Evolutionary conservation across 805 yeast species (phyloP), one percentile per base, ranked within the genome.

Genomic region (Yamadazyma akitaensis): DNA sequence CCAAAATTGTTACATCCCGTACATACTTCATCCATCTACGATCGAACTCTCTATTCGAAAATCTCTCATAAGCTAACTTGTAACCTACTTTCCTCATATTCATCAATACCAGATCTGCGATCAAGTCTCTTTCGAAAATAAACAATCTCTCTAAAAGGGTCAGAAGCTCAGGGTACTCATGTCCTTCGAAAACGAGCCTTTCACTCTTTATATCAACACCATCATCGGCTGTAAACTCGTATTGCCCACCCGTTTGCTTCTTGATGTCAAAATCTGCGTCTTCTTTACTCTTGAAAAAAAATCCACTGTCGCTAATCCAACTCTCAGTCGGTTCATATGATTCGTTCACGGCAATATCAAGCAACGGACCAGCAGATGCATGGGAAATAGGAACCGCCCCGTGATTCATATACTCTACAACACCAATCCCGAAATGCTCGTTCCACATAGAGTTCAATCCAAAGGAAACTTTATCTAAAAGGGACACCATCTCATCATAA

Each of bases 371-470:
- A 0, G 97, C 99, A 44, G 96, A 85, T 3, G 95, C 95, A 65
- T 95, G 98, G 2, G 82, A 94, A 2, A 94, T 68, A 1, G 99
- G 97, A 14, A 94, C 80, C 24, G 85, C 75, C 0, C 97, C 98
- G 45, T 86, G 78, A 1, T 92, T 84, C 68, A 87, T 73, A 61
- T 90, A 88, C 64, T 94, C 99, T 7, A 94, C 99, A 5, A 94
- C 92, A 1, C 96, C 92, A 58, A 94, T 94, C 16, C 99, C 99
- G 64, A 94, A 94, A 69, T 94, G 99, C 70, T 94, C 99, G 66
- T 94, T 94, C 99, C 99, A 94, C 99, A 94, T 94, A 26, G 96
- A 90, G 59, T 94, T 92, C 34, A 94, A 71, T 5, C 99, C 99
- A 58, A 80, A 82, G 21, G 82, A 78, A 2, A 89, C 78, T 12